Conservation (phyloP, 805 yeast species). For the Deakozyma indianensis region DNA sequence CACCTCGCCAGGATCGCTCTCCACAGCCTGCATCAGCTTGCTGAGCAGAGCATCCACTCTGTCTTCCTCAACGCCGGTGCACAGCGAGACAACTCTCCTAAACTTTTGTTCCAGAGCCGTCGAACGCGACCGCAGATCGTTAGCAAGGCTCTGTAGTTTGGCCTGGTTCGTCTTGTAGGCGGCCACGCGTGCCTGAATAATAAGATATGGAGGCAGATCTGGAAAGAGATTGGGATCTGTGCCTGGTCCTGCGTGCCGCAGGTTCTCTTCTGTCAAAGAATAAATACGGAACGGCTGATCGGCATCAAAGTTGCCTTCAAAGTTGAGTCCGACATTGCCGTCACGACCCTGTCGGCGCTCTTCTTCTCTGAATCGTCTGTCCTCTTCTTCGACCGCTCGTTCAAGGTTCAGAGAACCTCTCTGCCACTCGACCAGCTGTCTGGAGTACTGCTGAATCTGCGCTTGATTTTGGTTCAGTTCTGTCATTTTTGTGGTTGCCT, state of each 20-base stretch:
- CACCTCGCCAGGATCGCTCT: conserved; percentile 62
- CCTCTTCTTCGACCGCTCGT: conserved; percentile 52
- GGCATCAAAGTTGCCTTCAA: conserved; percentile 56
- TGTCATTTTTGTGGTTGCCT: conserved; percentile 26
- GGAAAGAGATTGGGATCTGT: conserved; percentile 5
- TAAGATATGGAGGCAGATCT: conserved; percentile 32
- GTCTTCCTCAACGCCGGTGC: conserved; percentile 75
- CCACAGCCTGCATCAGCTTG: conserved; percentile 80
- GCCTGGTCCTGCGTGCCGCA: conserved; percentile 2
- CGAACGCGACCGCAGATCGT: conserved; percentile 37
- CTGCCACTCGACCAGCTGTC: conserved; percentile 33
- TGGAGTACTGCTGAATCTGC: conserved; percentile 5
- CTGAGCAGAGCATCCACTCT: conserved; percentile 72
- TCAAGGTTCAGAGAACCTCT: conserved; percentile 44
- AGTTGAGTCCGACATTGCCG: conserved; percentile 5
- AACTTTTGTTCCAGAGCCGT: conserved; percentile 57
- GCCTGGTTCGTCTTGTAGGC: conserved; percentile 66
- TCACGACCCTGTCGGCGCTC: conserved; percentile 20
- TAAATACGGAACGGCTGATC: conserved; percentile 77
- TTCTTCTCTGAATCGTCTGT: conserved; percentile 31
- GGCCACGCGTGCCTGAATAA: conserved; percentile 60
- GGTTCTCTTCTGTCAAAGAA: conserved; percentile 3
- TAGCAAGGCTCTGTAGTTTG: conserved; percentile 37
- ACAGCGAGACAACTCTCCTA: conserved; percentile 73
- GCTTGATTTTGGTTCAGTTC: background rate